Evolutionary conservation across 352 stramenopile genomes (phyloP).

Genomic region (Phytophthora colocasiae): DNA sequence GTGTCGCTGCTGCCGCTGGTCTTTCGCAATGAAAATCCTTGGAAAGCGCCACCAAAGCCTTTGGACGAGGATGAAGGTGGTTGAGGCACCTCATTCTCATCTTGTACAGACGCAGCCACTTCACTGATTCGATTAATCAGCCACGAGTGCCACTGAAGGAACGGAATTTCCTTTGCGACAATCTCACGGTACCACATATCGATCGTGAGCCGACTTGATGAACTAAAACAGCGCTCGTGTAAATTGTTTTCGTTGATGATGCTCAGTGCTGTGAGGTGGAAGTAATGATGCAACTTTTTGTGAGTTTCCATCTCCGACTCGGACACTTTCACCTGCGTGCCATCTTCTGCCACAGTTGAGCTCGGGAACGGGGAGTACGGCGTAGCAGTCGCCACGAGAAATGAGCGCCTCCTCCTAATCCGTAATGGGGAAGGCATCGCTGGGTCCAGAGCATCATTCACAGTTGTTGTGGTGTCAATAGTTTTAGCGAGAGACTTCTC

Average conservation of each 20-base stretch:
- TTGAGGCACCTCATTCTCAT: conserved; percentile 32
- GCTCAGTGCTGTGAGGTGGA: conserved; percentile 85
- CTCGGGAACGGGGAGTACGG: conserved; percentile 51
- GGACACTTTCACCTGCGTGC: conserved; percentile 43
- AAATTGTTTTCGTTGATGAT: conserved; percentile 90
- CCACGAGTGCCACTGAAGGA: conserved; percentile 84
- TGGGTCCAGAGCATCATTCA: conserved; percentile 1
- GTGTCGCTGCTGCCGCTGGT: conserved; percentile 13
- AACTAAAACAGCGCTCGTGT: conserved; percentile 80
- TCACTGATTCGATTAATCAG: conserved; percentile 84
- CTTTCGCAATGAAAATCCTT: conserved; percentile 37
- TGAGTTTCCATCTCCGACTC: conserved; percentile 75
- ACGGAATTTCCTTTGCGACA: conserved; percentile 70
- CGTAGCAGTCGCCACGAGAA: conserved; percentile 27
- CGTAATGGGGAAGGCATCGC: conserved; percentile 25
- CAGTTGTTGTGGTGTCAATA: not conserved
- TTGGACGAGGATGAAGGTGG: conserved; percentile 15
- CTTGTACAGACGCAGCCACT: conserved; percentile 59
- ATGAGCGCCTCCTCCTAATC: conserved; percentile 33
- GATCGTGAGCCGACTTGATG: conserved; percentile 84
- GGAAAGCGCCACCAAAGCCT: conserved; percentile 24
- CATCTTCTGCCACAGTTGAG: conserved; percentile 40
- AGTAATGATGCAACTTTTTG: conserved; percentile 89
- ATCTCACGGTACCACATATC: conserved; percentile 88
- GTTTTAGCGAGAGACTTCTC: conserved; percentile 7